Conservation (phyloP, 495 filamentous ascomycete species). For the Penicillium chermesinum region DNA sequence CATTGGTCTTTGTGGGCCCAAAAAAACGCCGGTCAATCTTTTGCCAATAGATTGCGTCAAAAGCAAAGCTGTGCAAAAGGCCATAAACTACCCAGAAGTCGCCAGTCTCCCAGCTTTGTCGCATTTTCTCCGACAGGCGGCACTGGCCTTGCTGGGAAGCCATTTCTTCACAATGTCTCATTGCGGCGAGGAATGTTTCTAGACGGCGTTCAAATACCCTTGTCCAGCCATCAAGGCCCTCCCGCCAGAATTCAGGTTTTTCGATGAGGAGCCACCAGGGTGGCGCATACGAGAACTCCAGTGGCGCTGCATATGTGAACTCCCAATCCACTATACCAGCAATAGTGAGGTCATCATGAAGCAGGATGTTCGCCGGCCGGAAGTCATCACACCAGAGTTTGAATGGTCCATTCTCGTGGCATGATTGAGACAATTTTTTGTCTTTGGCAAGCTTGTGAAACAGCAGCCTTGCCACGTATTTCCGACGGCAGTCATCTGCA, state of each 20-base stretch:
- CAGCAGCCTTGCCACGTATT: conserved; percentile 39
- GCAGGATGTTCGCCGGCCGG: conserved; percentile 20
- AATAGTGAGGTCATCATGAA: conserved; percentile 7
- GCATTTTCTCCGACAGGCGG: conserved; percentile 12
- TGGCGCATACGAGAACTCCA: conserved; percentile 1
- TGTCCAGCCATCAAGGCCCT: conserved; percentile 20
- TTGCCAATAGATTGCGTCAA: conserved; percentile 11
- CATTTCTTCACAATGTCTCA: not conserved
- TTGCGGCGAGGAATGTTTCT: conserved; percentile 4
- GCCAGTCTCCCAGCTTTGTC: conserved; percentile 13
- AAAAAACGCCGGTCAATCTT: conserved; percentile 15
- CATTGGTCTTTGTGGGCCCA: conserved; percentile 5
- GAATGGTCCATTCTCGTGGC: conserved; percentile 16
- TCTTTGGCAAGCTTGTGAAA: conserved; percentile 30
- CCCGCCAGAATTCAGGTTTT: not conserved
- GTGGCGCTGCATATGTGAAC: conserved; percentile 1
- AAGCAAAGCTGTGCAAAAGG: conserved; percentile 7
- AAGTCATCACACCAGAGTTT: conserved; percentile 26
- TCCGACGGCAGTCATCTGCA: conserved; percentile 37
- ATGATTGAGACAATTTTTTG: conserved; percentile 9
- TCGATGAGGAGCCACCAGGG: conserved; percentile 4
- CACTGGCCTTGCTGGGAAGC: not conserved
- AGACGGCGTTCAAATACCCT: conserved; percentile 14
- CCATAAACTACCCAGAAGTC: conserved; percentile 17
- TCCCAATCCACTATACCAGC: conserved; percentile 5